phyloP scores from a whole-genome alignment of 2,329 filamentous ascomycete genomes.

The Cercospora janseana region DNA sequence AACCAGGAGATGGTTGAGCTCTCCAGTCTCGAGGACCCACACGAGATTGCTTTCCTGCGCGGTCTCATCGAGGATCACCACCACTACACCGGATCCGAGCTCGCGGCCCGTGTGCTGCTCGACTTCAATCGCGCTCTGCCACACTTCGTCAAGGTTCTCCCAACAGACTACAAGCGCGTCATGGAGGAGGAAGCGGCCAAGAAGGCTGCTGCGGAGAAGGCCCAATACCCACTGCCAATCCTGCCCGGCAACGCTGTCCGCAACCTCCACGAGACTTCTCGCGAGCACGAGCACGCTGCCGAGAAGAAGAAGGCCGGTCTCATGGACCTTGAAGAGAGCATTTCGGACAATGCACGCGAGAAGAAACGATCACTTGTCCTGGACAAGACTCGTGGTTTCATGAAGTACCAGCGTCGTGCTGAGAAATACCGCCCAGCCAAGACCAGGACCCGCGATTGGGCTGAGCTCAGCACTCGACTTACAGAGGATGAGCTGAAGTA shows the following conservation, averaged over 20 bases:
- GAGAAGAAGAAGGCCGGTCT: conserved; percentile 69
- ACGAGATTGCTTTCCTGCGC: conserved; percentile 85
- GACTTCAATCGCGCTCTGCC: conserved; percentile 90
- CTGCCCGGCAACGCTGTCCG: conserved; percentile 65
- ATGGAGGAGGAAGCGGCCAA: conserved; percentile 82
- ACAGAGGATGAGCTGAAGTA: conserved; percentile 96
- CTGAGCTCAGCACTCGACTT: conserved; percentile 80
- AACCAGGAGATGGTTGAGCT: conserved; percentile 98
- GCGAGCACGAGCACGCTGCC: conserved; percentile 58
- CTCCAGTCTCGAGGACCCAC: conserved; percentile 75
- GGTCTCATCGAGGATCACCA: conserved; percentile 94
- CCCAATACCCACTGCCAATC: conserved; percentile 75
- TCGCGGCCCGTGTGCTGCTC: conserved; percentile 87
- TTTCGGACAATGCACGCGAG: conserved; percentile 78
- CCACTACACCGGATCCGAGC: conserved; percentile 94
- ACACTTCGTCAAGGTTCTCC: conserved; percentile 89
- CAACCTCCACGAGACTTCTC: conserved; percentile 52
- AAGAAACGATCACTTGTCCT: conserved; percentile 88
- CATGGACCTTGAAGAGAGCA: conserved; percentile 83
- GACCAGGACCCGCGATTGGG: conserved; percentile 88
- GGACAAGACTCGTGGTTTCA: conserved; percentile 97
- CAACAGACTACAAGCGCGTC: conserved; percentile 94
- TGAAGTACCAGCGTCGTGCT: conserved; percentile 89
- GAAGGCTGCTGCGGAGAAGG: conserved; percentile 78
- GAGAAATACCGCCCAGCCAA: conserved; percentile 89